phyloP scores from a whole-genome alignment of 345 rosid species.

The Ceriops tagal region DNA sequence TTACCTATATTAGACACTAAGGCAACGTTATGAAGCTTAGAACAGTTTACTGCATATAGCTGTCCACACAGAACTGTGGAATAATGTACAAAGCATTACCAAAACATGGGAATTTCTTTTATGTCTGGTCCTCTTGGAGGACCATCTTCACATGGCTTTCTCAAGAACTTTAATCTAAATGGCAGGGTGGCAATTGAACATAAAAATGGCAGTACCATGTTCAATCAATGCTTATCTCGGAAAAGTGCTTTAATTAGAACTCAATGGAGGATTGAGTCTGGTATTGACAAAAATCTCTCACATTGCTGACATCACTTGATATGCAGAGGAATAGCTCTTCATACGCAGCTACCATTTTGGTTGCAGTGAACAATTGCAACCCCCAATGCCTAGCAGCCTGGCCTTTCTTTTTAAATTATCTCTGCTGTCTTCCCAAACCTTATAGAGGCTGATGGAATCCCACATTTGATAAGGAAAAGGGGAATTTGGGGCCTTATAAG shows the following conservation, averaged over 20 bases:
- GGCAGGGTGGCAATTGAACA: neutral
- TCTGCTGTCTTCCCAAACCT: conserved; percentile 57
- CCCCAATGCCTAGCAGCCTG: conserved; percentile 57
- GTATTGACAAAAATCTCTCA: conserved; percentile 43
- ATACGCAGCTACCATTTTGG: conserved; percentile 84
- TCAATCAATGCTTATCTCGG: neutral
- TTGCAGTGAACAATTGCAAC: conserved; percentile 67
- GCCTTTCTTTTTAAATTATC: conserved; percentile 62
- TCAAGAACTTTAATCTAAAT: neutral
- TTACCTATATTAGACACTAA: neutral
- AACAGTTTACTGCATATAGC: neutral
- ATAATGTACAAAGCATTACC: neutral
- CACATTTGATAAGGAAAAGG: too few relatives aligned
- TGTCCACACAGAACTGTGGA: neutral
- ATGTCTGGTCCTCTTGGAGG: neutral
- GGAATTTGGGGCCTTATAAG: too few relatives aligned
- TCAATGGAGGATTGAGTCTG: conserved; percentile 13
- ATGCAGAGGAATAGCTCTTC: conserved; percentile 85
- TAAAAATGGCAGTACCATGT: neutral
- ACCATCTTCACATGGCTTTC: too few relatives aligned
- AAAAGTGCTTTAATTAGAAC: conserved; percentile 2
- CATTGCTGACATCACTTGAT: conserved; percentile 26
- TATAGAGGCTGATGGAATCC: conserved; percentile 23
- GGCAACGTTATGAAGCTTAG: neutral
- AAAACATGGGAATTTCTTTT: neutral